phyloP scores from a whole-genome alignment of 1,139 yeast genomes.

The Candida freyschussii region DNA sequence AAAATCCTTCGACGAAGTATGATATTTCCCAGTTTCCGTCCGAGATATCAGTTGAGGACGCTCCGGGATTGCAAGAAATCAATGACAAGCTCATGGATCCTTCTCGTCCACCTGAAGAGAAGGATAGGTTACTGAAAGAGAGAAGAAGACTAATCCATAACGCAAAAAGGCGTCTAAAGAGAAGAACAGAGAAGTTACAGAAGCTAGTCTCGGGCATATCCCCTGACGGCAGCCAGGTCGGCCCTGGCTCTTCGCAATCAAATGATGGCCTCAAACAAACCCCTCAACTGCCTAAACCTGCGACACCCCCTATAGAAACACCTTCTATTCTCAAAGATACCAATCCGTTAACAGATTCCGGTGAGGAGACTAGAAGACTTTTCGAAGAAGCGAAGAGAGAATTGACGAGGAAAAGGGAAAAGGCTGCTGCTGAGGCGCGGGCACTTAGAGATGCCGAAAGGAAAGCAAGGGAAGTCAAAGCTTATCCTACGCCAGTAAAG shows the following conservation, averaged over 20 bases:
- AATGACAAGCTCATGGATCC: constrained; percentile 10
- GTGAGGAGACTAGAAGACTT: constrained; percentile 7
- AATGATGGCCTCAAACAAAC: too few relatives aligned
- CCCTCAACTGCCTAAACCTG: too few relatives aligned
- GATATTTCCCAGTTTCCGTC: constrained; percentile 3
- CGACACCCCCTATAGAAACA: too few relatives aligned
- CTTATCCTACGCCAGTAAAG: constrained; percentile 1
- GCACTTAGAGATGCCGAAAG: constrained; percentile 1
- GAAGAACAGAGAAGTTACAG: constrained; percentile 7
- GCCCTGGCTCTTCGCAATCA: too few relatives aligned
- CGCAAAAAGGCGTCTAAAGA: constrained; percentile 15
- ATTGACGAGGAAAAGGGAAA: constrained; percentile 7
- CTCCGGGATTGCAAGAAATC: constrained; percentile 8
- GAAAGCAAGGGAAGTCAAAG: constrained; percentile 1
- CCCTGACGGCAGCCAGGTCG: too few relatives aligned
- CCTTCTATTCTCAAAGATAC: too few relatives aligned
- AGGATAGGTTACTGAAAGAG: constrained; percentile 1
- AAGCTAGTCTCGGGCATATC: not conserved
- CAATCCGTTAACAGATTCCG: constrained; percentile 3
- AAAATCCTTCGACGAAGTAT: too few relatives aligned
- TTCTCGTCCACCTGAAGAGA: not conserved
- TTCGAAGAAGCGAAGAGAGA: constrained; percentile 14
- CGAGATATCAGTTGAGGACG: constrained; percentile 9
- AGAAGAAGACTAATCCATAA: constrained; percentile 14
- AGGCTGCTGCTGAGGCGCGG: constrained; percentile 3